Base-by-base conservation (phyloP, 805 yeast genomes). In the Myxozyma monticola region DNA sequence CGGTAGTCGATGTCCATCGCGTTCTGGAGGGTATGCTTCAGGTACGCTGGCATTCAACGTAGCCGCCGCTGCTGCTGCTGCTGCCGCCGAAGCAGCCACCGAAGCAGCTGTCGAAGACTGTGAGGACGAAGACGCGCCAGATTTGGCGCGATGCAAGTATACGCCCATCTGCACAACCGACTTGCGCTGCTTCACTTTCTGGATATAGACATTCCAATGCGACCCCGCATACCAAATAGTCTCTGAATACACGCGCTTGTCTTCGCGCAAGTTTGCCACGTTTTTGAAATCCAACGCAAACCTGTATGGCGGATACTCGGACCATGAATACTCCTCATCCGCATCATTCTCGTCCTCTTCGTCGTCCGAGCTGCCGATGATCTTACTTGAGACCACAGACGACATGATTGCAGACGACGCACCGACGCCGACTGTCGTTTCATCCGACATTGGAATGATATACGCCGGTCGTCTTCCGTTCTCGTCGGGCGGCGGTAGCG, bases 141-240 rank as follows among this genome's bases (percentile, higher is more conserved):
- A 33, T 24, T 66, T 68, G 1, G 80, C 80, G 36, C 83, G 62
- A 54, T 79, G 82, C 35, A 79, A 61, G 60, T 79, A 79, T 7
- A 79, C 82, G 5, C 83, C 83, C 61, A 79, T 71, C 53, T 79
- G 82, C 72, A 2, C 75, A 14, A 42, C 43, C 12, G 48, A 42
- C 71, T 48, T 71, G 68, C 49, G 72, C 71, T 38, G 65, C 20
- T 68, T 67, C 33, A 73, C 72, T 56, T 76, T 78, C 50, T 79
- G 83, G 28, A 78, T 65, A 60, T 79, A 79, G 7, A 79, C 62
- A 54, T 76, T 77, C 83, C 83, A 79, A 57, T 74, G 76, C 9
- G 82, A 77, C 0, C 83, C 83, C n/a, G 81, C 81, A 59, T 78
- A 78, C 81, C 82, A 78, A 29, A 77, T 67, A 0, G 80, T 73